Base-by-base conservation (phyloP, 2,329 filamentous ascomycete genomes). In the Coniella lustricola region DNA sequence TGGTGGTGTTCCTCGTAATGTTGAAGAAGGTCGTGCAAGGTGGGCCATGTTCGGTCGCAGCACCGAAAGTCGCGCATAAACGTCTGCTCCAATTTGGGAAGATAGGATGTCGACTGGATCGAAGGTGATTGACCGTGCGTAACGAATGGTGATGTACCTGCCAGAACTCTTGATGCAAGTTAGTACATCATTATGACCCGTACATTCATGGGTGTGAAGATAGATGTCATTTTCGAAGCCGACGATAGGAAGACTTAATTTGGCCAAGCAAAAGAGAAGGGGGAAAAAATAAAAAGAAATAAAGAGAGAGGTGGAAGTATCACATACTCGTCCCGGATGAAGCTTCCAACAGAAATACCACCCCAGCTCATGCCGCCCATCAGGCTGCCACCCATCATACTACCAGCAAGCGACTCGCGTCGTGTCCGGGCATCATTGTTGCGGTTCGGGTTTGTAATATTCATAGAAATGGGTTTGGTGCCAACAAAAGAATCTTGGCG, bases 1-100 rank as follows among this genome's bases (percentile, higher is more conserved):
- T 90, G 91, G 67, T 98, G 93, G 48, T 85, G 81, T 68, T 96
- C 91, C 68, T 98, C 93, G 64, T 96, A 98, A 66, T 98, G 93
- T 63, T 95, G 90, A 40, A 98, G 74, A 40, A 98, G 76, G 63
- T 97, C 93, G 69, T 98, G 93, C 57, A 98, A 79, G 44, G 90
- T 94, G 20, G 90, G 86, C 57, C 96, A 77, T 29, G 85, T 91
- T 60, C 88, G 80, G 60, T 90, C 90, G 69, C 93, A 98, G 71
- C 93, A 98, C 45, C 85, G 85, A 69, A 97, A 97, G 70, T 97
- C 90, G 67, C 85, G 85, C 88, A 97, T 94, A 66, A 96, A 98
- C 62, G 91, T 93, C 53, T 91, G 91, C 68, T 98, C 93, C 62
- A 96, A 82, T 67, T 95, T 96, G 9, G 90, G 91, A 1, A 96